Evolutionary conservation across 2,329 filamentous ascomycete species (phyloP), one percentile per base, ranked within the genome.

Genomic region (Coniochaeta hoffmannii): DNA sequence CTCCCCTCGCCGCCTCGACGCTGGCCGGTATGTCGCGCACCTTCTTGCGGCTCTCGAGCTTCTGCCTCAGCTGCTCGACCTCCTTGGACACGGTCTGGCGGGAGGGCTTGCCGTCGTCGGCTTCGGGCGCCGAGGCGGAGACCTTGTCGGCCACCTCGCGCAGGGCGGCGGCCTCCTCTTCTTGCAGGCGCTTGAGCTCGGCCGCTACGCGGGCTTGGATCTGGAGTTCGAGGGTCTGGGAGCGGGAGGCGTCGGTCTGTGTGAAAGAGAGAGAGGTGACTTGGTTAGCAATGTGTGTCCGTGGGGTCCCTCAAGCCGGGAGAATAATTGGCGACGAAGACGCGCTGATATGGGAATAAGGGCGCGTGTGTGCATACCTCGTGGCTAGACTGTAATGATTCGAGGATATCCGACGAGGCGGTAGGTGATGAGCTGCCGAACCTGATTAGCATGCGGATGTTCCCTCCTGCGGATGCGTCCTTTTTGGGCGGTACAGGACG

Each of bases 161-260:
- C 60, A 96, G 85, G 57, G 85, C 83, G 52, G 85, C 79, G 61
- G 82, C 74, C 69, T 93, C 87, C 64, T 86, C 77, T 60, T 83
- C 79, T 69, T 86, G 86, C 61, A 96, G 83, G 64, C 86, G 86
- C 72, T 87, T 85, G 62, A 97, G 89, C 75, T 97, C 92, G 65
- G 85, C 80, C 65, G 87, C 84, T 58, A 97, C 90, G 72, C 93
- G 92, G 68, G 83, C 77, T 76, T 97, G 92, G 71, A 96, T 86
- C 65, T 93, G 87, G 60, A 94, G 84, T 75, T 97, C 93, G 71
- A 90, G 76, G 67, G 86, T 79, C 74, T 89, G 89, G 65, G 87
- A 81, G 69, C 93, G 91, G 61, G 90, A 92, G 58, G 86, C 85
- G 76, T 97, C 92, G 73, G 88, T 93, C 93, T 97, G 69, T 57